Evolutionary conservation across 768 basidiomycete genomes (phyloP).

Genomic region (Naematelia aurantialba): DNA sequence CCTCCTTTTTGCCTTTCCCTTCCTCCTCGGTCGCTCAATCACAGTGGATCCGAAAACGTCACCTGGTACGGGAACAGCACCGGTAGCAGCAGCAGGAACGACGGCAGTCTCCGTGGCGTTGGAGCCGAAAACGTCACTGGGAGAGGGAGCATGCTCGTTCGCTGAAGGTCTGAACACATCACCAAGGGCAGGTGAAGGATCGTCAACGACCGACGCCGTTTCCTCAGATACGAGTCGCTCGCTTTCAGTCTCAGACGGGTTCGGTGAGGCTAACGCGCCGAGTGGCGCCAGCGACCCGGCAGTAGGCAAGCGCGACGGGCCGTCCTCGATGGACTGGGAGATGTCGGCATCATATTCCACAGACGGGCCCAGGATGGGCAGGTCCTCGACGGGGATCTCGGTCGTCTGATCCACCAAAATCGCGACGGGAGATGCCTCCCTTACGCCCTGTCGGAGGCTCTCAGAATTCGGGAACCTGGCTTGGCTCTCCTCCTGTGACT

Average conservation of each 20-base stretch:
- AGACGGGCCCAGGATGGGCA: slow-evolving; percentile 1
- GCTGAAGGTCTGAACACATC: too few species aligned
- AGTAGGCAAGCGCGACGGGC: neutral
- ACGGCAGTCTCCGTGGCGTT: too few species aligned
- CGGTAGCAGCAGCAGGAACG: too few species aligned
- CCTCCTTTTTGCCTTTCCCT: neutral
- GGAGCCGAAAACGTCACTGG: too few species aligned
- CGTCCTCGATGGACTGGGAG: slow-evolving; percentile 19
- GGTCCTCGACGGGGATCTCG: neutral
- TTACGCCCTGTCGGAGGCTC: neutral
- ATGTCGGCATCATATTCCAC: slow-evolving; percentile 38
- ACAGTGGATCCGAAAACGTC: neutral
- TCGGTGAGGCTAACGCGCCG: slow-evolving; percentile 9
- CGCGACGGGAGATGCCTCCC: neutral
- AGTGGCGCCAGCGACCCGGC: neutral
- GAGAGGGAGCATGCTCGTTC: too few species aligned
- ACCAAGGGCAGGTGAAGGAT: neutral
- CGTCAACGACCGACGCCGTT: neutral
- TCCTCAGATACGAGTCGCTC: neutral
- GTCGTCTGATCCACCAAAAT: neutral
- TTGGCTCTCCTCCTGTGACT: slow-evolving; percentile 29
- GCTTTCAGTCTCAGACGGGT: slow-evolving; percentile 3
- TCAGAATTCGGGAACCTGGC: slow-evolving; percentile 26
- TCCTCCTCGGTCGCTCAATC: neutral
- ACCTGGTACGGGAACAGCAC: too few species aligned